Evolutionary conservation across 495 filamentous ascomycete genomes (phyloP).

Genomic region (Aspergillus nanangensis): DNA sequence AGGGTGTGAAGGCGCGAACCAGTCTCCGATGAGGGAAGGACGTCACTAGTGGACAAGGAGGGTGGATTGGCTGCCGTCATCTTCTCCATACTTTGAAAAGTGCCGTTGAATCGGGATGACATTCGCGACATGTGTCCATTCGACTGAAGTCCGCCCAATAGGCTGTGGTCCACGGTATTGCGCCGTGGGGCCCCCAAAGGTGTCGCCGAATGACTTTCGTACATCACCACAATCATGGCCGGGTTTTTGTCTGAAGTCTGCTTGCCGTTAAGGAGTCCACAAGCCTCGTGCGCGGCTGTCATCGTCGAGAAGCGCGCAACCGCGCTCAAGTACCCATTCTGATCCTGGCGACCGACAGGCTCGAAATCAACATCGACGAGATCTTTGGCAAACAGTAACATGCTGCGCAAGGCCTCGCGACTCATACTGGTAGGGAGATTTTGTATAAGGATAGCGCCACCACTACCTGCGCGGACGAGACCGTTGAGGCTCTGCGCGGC

Average conservation of each 20-base stretch:
- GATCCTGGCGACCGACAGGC: constrained; percentile 58
- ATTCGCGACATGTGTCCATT: constrained; percentile 58
- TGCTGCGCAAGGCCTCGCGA: constrained; percentile 67
- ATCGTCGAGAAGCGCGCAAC: constrained; percentile 69
- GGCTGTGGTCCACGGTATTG: constrained; percentile 57
- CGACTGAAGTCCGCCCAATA: constrained; percentile 52
- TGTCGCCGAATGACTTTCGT: constrained; percentile 41
- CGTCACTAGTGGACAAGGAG: constrained; percentile 47
- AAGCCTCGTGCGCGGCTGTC: constrained; percentile 71
- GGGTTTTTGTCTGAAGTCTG: constrained; percentile 68
- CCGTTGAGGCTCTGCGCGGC: constrained; percentile 45
- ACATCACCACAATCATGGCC: constrained; percentile 74
- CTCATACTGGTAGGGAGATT: constrained; percentile 71
- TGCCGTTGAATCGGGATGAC: constrained; percentile 71
- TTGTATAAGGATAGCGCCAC: constrained; percentile 63
- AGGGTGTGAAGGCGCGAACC: constrained; percentile 64
- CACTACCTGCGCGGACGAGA: constrained; percentile 30
- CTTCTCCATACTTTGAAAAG: constrained; percentile 69
- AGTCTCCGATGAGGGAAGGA: constrained; percentile 57
- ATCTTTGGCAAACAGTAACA: constrained; percentile 84
- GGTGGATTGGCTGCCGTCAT: constrained; percentile 62
- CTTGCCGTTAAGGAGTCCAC: constrained; percentile 74
- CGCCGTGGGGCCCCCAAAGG: constrained; percentile 40
- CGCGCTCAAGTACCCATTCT: constrained; percentile 68
- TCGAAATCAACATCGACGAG: constrained; percentile 71